Percentiles rank a stretch among this genome's conserved stretches.
These are phyloP conservation scores for Iberis pinnata DNA, from an alignment of 345 rosid genomes.

Conservation along the genomic window DNA sequence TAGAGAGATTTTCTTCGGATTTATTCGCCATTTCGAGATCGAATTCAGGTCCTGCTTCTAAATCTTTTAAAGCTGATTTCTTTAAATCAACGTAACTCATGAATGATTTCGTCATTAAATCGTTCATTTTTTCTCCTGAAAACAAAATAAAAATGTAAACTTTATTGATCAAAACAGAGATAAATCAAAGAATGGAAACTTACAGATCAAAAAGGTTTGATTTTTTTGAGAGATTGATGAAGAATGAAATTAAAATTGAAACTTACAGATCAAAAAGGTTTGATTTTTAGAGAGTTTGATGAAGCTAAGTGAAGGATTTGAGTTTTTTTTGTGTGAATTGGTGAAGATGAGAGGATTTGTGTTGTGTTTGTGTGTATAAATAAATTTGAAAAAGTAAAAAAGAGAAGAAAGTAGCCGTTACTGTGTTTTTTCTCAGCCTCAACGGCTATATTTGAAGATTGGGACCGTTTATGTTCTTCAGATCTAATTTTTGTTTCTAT, in stretches of 20 bases:
- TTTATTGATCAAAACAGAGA: background rate
- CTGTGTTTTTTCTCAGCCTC: background rate
- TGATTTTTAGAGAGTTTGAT: too few relatives aligned
- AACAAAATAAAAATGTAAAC: background rate
- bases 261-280: too few relatives aligned
- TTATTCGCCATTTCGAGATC: slow-evolving; percentile 58
- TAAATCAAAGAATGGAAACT: too few relatives aligned
- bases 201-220: too few relatives aligned
- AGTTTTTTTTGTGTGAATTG: too few relatives aligned
- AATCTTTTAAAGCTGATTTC: slow-evolving; percentile 88
- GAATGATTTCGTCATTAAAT: slow-evolving; percentile 92
- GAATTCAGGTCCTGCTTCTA: slow-evolving; percentile 65
- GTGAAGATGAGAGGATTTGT: background rate
- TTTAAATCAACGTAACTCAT: slow-evolving; percentile 82
- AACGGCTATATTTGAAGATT: slow-evolving; percentile 28
- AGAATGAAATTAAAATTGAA: too few relatives aligned
- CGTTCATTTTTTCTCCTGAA: slow-evolving; percentile 59
- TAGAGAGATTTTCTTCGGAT: slow-evolving; percentile 60
- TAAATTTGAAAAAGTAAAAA: background rate
- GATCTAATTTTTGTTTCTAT: background rate
- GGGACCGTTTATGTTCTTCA: slow-evolving; percentile 9
- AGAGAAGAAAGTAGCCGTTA: slow-evolving; percentile 23
- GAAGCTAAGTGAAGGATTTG: background rate
- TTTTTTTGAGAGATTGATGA: too few relatives aligned
- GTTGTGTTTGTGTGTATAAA: background rate